These are phyloP conservation scores for Brasenia schreberi DNA, from an alignment of 164 flowering plant genomes.

Conservation along the genomic window DNA sequence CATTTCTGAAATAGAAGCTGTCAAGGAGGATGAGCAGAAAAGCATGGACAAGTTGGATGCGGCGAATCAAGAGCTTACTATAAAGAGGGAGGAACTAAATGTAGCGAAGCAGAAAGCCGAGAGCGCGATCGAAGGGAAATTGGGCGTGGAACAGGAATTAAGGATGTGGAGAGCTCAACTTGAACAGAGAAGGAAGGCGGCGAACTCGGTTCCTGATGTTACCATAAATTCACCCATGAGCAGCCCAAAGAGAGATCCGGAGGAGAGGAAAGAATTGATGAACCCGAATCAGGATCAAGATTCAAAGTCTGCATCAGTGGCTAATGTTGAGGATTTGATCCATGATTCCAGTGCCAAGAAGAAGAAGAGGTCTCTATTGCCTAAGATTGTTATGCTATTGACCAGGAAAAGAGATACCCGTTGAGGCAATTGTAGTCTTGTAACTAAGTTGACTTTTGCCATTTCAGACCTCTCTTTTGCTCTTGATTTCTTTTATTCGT, in stretches of 20 bases:
- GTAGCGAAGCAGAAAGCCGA: slow-evolving; percentile 60
- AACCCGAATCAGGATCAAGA: slow-evolving; percentile 9
- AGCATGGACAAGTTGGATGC: slow-evolving; percentile 58
- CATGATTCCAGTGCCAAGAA: slow-evolving; percentile 41
- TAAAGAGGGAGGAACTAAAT: slow-evolving; percentile 37
- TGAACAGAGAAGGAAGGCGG: slow-evolving; percentile 56
- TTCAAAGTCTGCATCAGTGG: slow-evolving; percentile 11
- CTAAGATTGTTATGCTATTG: slow-evolving; percentile 60
- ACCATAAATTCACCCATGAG: slow-evolving; percentile 8
- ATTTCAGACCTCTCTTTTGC: background rate
- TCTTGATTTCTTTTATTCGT: background rate
- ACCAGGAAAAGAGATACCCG: slow-evolving; percentile 26
- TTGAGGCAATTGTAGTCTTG: slow-evolving; percentile 2
- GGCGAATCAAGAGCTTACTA: slow-evolving; percentile 34
- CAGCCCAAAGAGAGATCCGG: slow-evolving; percentile 34
- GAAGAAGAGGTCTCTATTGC: slow-evolving; percentile 60
- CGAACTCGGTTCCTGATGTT: slow-evolving; percentile 24
- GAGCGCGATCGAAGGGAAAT: slow-evolving; percentile 71
- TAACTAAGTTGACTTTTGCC: background rate
- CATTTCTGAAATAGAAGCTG: slow-evolving; percentile 52
- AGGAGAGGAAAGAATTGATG: slow-evolving; percentile 28
- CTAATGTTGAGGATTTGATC: slow-evolving; percentile 17
- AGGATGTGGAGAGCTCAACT: slow-evolving; percentile 88
- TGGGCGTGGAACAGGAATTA: slow-evolving; percentile 80
- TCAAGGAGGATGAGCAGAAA: slow-evolving; percentile 55